Evolutionary conservation across 345 rosid species (phyloP).

Genomic region (Hypericum perforatum): DNA sequence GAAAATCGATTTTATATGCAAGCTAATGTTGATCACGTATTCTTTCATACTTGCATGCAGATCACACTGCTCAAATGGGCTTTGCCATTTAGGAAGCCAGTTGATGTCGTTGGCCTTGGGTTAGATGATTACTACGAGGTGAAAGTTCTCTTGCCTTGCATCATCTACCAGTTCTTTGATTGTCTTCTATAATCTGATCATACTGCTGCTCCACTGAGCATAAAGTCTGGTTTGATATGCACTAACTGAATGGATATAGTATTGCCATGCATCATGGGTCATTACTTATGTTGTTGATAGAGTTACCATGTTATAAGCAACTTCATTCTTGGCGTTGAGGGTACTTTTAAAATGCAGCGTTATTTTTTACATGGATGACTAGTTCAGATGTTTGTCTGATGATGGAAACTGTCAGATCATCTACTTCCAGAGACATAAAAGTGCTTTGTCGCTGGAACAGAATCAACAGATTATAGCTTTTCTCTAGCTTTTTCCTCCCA

Average conservation of each 20-base stretch:
- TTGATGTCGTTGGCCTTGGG: constrained; percentile 78
- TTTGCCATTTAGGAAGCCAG: constrained; percentile 86
- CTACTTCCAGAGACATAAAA: no score
- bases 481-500: neutral
- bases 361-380: no score
- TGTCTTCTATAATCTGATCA: neutral
- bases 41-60: constrained; percentile 24
- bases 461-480: neutral
- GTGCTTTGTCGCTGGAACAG: no score
- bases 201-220: neutral
- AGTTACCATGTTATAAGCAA: no score
- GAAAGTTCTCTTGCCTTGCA: constrained; percentile 1
- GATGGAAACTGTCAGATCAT: no score
- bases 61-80: constrained; percentile 83
- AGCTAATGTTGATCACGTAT: neutral
- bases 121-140: constrained; percentile 78
- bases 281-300: no score
- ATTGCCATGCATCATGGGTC: no score
- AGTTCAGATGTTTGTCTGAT: no score
- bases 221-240: no score
- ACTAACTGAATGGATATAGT: no score
- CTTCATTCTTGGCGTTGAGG: no score
- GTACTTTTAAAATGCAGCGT: no score
- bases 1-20: neutral
- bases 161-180: neutral